Base-by-base conservation (phyloP, 1,284 basidiomycete species). In the Filobasidium uniguttulatum region DNA sequence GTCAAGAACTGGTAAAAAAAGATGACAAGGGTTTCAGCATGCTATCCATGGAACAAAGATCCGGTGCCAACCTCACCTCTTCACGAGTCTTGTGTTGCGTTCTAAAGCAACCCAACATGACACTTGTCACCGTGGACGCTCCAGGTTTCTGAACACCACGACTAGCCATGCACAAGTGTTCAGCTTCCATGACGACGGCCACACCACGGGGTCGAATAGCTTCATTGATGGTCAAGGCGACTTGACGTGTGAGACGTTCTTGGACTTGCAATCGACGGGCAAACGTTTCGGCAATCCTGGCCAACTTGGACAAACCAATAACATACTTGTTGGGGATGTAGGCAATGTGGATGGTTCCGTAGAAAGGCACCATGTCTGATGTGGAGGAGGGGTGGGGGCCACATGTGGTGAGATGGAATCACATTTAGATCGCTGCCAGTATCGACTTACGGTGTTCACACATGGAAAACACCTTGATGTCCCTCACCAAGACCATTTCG, bases 141-240 rank as follows among this genome's bases (percentile, higher is more conserved):
- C 94, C 93, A 2, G 93, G 93, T 71, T 99, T 99, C 71, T 99
- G 94, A 1, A 99, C 94, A 35, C 94, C 94, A 53, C 94, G 82
- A 91, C 98, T 98, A 1, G 91, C 90, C 94, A 99, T 99, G 67
- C 94, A 99, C 72, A 98, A 78, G 72, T 99, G 94, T 34, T 90
- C 93, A 19, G 90, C 90, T 69, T 96, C 90, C 84, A 96, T 94
- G 25, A 99, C 94, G 55, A 99, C 94, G 1, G 91, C 94, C n/a
- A 99, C 94, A 46, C 94, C 94, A 57, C 85, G 80, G 44, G 94
- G 94, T 60, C 87, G 81, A 60, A 98, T 91, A 12, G 94, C 94
- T 67, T 99, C 93, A 67, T 97, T 87, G 6, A 99, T 82, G 15
- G 94, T 90, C 41, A 96, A 76, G 0, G 94, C 94, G 55, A 99